Conservation (phyloP, 1,284 basidiomycete species). For the Apiotrichum sp. region DNA sequence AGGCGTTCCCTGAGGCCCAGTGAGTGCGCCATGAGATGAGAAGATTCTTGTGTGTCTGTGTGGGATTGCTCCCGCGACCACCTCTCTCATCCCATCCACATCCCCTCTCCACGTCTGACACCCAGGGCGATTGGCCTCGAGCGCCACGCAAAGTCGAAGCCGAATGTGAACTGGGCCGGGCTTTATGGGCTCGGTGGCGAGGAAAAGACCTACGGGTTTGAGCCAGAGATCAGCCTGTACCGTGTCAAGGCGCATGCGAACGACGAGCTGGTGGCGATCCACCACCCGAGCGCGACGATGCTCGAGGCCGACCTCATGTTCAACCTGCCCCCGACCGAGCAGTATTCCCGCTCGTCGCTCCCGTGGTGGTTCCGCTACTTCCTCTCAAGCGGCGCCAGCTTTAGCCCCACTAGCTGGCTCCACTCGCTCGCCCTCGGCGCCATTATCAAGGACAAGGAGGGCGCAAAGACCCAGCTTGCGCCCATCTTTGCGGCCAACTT, state of each 20-base stretch:
- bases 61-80: too few species aligned
- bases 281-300: slow-evolving; percentile 67
- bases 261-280: slow-evolving; percentile 84
- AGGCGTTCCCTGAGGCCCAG: slow-evolving; percentile 69
- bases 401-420: too few species aligned
- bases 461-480: slow-evolving; percentile 27
- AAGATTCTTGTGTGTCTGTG: too few species aligned
- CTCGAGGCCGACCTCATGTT: slow-evolving; percentile 84
- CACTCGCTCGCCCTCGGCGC: slow-evolving; percentile 56
- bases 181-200: slow-evolving; percentile 43
- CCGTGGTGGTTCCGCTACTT: slow-evolving; percentile 40
- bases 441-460: slow-evolving; percentile 60
- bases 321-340: slow-evolving; percentile 81
- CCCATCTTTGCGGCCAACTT: slow-evolving; percentile 56
- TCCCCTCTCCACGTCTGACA: too few species aligned
- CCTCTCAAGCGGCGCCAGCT: slow-evolving; percentile 58
- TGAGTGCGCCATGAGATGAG: slow-evolving; percentile 16
- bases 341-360: slow-evolving; percentile 57
- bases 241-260: slow-evolving; percentile 77
- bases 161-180: slow-evolving; percentile 47
- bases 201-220: slow-evolving; percentile 63
- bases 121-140: slow-evolving; percentile 47
- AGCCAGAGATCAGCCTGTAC: slow-evolving; percentile 62
- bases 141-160: slow-evolving; percentile 46
- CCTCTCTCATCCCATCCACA: too few species aligned